Evolutionary conservation across 1,284 basidiomycete species (phyloP).

Genomic region (Tylopilus orsonianus): DNA sequence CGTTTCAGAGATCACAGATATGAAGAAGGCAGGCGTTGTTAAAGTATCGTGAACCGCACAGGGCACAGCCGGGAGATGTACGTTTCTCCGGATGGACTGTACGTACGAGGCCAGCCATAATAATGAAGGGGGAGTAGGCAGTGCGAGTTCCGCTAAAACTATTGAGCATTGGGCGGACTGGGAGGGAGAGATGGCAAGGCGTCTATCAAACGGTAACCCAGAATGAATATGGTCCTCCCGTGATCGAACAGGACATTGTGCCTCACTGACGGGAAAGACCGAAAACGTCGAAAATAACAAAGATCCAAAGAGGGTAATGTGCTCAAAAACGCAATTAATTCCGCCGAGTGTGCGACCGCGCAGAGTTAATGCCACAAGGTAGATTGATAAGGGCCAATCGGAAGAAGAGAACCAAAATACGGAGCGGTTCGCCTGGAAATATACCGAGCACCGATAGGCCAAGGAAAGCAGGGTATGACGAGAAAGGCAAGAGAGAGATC

Average conservation of each 20-base stretch:
- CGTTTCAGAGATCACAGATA: slow-evolving; percentile 26
- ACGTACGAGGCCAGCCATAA: neutral
- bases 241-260: slow-evolving; percentile 35
- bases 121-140: neutral
- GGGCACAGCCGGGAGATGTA: neutral
- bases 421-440: slow-evolving; percentile 39
- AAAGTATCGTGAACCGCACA: slow-evolving; percentile 15
- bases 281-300: slow-evolving; percentile 26
- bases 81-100: neutral
- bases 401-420: slow-evolving; percentile 28
- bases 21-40: slow-evolving; percentile 16
- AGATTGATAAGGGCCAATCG: slow-evolving; percentile 27
- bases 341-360: slow-evolving; percentile 32
- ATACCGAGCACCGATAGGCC: slow-evolving; percentile 40
- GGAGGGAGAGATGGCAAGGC: slow-evolving; percentile 6
- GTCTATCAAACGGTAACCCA: slow-evolving; percentile 22
- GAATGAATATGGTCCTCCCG: slow-evolving; percentile 13
- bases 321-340: slow-evolving; percentile 26
- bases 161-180: slow-evolving; percentile 6
- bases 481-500: slow-evolving; percentile 34
- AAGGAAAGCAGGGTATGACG: slow-evolving; percentile 30
- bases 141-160: slow-evolving; percentile 10
- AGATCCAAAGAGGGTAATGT: slow-evolving; percentile 27
- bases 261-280: slow-evolving; percentile 33
- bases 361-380: slow-evolving; percentile 34